These are phyloP conservation scores for Trichoderma parareesei DNA, from an alignment of 495 filamentous ascomycete species.

Conservation along the genomic window DNA sequence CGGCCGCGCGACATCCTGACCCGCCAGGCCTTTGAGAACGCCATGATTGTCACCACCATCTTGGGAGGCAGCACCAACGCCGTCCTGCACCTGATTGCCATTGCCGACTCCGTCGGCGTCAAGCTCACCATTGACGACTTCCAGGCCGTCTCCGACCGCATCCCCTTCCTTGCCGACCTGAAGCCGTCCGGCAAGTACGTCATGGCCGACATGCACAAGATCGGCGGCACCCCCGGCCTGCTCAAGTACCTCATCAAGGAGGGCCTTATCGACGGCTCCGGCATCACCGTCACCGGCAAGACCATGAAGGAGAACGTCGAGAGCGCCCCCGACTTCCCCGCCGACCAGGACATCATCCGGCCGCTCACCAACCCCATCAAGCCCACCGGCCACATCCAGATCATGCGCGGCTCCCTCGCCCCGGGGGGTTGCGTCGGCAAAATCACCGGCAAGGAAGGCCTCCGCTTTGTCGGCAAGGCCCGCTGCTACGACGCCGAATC, in stretches of 20 bases:
- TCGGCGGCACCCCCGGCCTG: constrained; percentile 85
- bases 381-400: constrained; percentile 89
- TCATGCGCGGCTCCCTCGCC: constrained; percentile 82
- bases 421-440: constrained; percentile 92
- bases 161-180: constrained; percentile 87
- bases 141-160: constrained; percentile 86
- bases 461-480: constrained; percentile 79
- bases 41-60: constrained; percentile 92
- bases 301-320: constrained; percentile 87
- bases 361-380: constrained; percentile 91
- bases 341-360: constrained; percentile 83
- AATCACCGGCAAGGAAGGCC: constrained; percentile 96
- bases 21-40: constrained; percentile 87
- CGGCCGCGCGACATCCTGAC: constrained; percentile 84
- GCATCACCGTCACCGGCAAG: constrained; percentile 91
- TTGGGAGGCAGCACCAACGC: constrained; percentile 96
- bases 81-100: constrained; percentile 92
- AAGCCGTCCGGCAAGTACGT: constrained; percentile 98
- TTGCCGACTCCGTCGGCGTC: constrained; percentile 88
- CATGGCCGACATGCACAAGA: constrained; percentile 81
- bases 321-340: constrained; percentile 66
- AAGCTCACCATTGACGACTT: constrained; percentile 96
- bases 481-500: constrained; percentile 83
- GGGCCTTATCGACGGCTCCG: constrained; percentile 76
- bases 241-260: constrained; percentile 89